Base-by-base conservation (phyloP, 129 eudicot genomes). In the Ambrosia trifida region DNA sequence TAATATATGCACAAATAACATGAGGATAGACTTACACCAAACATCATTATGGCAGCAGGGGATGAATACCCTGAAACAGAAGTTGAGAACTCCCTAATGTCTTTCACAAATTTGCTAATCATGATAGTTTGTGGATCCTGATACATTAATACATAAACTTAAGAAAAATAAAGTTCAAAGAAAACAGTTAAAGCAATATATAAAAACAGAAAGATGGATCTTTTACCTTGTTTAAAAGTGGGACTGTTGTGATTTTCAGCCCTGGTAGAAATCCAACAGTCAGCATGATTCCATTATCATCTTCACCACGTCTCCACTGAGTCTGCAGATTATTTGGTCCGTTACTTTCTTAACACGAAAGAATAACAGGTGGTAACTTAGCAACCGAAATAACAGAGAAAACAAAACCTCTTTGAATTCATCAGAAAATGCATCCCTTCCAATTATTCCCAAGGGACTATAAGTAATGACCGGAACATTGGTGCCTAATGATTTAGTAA, bases 251-350 rank as follows among this genome's bases (percentile, higher is more conserved):
- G 40, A 88, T 83, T 82, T 77, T 90, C 36, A 94, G 3, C 59
- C 99, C 99, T 10, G 99, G 99, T 32, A 90, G 35, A 80, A 79
- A 87, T 62, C 99, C 99, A 80, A 87, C 85, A n/a, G 80, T 84
- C 65, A 90, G 69, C 47, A 82, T 52, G 58, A 94, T 63, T 17
- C 90, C 92, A 14, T 87, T 80, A 74, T 81, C 86, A 56, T 74
- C 82, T 18, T 67, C 75, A 1, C 78, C 35, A 16, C 74, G 30
- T 76, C 84, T 81, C 94, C 94, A 84, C 71, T 79, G 85, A 76
- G 82, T 32, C 94, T 84, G 79, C 6, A 58, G 33, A 78, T 52
- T 66, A 68, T 60, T 72, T 16, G 13, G 66, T 20, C 18, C 41
- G 47, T 60, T 61, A 69, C 45, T 70, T 65, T 52, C 56, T 32